These are phyloP conservation scores for Aspergillus ibericus DNA, from an alignment of 2,329 filamentous ascomycete species.

Conservation along the genomic window DNA sequence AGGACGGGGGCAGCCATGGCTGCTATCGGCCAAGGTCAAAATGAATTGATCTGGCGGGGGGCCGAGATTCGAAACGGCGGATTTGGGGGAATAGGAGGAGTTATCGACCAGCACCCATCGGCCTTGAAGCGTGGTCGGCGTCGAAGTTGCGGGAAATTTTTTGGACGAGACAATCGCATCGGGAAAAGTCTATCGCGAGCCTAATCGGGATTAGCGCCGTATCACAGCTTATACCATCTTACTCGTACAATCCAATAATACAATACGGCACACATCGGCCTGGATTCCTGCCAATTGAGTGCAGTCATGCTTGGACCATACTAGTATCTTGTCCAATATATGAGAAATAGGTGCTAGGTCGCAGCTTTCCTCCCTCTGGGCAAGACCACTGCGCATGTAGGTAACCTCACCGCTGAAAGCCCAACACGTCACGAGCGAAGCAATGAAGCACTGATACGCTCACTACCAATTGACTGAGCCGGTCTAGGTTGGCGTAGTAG, in stretches of 20 bases:
- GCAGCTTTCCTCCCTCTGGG: background rate
- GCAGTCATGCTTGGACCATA: no score
- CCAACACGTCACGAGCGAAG: background rate
- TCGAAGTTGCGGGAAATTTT: conserved; percentile 2
- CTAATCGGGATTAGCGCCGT: background rate
- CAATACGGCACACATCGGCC: no score
- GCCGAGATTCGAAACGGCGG: background rate
- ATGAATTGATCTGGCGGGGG: background rate
- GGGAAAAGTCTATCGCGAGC: conserved; percentile 2
- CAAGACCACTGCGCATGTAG: background rate
- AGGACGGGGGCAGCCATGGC: conserved; percentile 83
- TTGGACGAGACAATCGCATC: conserved; percentile 1
- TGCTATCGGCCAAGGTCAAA: conserved; percentile 1
- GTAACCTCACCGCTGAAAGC: background rate
- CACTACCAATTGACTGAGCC: background rate
- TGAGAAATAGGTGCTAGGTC: no score
- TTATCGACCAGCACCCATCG: background rate
- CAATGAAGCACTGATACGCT: background rate
- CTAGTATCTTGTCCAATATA: no score
- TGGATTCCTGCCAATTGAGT: no score
- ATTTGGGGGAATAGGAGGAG: background rate
- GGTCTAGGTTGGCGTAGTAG: no score
- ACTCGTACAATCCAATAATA: no score
- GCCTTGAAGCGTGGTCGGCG: background rate
- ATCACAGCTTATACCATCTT: no score